Base-by-base conservation (phyloP, 129 eudicot species). In the Lactuca sativa region DNA sequence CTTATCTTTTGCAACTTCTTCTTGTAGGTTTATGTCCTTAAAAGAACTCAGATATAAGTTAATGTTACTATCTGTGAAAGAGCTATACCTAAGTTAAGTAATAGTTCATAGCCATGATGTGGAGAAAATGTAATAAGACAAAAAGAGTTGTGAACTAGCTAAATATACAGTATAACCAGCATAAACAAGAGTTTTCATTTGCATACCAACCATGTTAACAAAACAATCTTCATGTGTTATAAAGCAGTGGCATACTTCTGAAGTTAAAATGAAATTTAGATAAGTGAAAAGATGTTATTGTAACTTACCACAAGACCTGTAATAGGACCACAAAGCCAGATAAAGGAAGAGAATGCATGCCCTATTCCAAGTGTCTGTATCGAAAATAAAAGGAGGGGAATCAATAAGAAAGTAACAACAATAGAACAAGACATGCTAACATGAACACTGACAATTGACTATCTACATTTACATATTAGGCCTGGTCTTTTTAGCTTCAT, bases 251-350 rank as follows among this genome's bases (percentile, higher is more conserved):
- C 53, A 17, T 32, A 57, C 73, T 34, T 74, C 43, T 44, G 66
- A 74, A 32, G 30, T 44, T 30, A 37, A 44, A 57, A 47, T 56
- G 66, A 44, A 32, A 58, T 58, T 58, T 56, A 58, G 10, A 36
- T 33, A 59, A 49, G 41, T 33, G 11, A 66, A 11, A 71, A 75
- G 74, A 62, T 49, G 59, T 38, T 21, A 63, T 31, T 36, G 33
- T 49, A 69, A 69, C 99, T 41, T 90, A 93, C 99, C 95, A 90
- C 96, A 62, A 93, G 95, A 73, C 99, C 99, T 31, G 99, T 89
- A 61, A 93, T 90, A 37, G 99, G 99, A 40, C 99, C 97, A 74
- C 99, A 90, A 15, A 93, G 95, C 97, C 99, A 93, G 68, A 93
- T 90, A 78, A 93, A 93, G 10, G 99, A 93, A n/a, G 99, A 85